Percentiles rank a stretch among this genome's conserved stretches.
These are phyloP conservation scores for Brettanomyces sp. DNA, from an alignment of 805 yeast genomes.

Conservation along the genomic window DNA sequence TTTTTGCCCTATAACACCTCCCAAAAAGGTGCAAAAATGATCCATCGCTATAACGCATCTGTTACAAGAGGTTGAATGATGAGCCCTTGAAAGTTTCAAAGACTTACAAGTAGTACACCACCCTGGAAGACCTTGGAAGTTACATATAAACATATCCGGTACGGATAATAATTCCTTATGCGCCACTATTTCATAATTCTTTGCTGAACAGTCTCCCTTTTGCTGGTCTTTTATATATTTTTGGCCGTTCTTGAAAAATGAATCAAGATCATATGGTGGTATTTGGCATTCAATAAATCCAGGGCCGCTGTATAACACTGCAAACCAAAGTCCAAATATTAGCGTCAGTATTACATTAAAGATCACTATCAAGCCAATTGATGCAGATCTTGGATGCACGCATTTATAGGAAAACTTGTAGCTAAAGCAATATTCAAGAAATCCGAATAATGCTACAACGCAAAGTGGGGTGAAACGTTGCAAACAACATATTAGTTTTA, in stretches of 20 bases:
- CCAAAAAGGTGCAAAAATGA: conserved; percentile 78
- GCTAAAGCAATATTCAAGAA: conserved; percentile 20
- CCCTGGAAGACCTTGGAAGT: conserved; percentile 61
- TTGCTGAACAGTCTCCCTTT: neutral
- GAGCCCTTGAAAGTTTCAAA: conserved; percentile 58
- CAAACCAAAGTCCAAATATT: conserved; percentile 33
- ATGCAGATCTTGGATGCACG: conserved; percentile 17
- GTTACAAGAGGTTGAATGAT: conserved; percentile 50
- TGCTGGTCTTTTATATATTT: conserved; percentile 2
- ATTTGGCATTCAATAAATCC: conserved; percentile 34
- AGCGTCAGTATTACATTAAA: conserved; percentile 19
- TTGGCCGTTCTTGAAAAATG: conserved; percentile 15
- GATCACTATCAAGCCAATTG: conserved; percentile 25
- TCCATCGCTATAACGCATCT: conserved; percentile 69
- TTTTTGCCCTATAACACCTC: conserved; percentile 56
- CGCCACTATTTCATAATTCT: too few species aligned
- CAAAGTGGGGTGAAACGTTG: conserved; percentile 7
- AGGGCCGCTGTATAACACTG: conserved; percentile 44
- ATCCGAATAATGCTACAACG: conserved; percentile 16
- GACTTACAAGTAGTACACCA: conserved; percentile 67
- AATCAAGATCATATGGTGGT: conserved; percentile 26
- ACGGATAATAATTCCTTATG: conserved; percentile 15
- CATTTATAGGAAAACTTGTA: conserved; percentile 19
- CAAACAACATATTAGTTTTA: neutral
- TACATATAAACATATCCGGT: conserved; percentile 60